phyloP scores from a whole-genome alignment of 2,329 filamentous ascomycete species.

The Leptographium procerum region DNA sequence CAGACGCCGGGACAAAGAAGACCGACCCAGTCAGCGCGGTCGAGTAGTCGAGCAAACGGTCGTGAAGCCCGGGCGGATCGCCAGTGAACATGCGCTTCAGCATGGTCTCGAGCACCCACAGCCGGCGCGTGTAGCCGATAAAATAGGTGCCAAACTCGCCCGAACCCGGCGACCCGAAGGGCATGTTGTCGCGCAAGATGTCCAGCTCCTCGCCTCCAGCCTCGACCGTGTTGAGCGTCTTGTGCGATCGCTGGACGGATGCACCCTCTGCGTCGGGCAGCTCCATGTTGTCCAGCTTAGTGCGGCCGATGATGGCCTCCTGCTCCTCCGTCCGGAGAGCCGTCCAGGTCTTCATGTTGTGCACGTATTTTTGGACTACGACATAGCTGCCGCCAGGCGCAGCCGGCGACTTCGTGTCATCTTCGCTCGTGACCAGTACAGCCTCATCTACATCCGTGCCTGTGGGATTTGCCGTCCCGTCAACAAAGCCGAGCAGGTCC shows the following conservation, averaged over 20 bases:
- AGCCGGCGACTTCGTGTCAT: slow-evolving; percentile 20
- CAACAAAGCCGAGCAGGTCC: slow-evolving; percentile 47
- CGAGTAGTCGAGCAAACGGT: slow-evolving; percentile 44
- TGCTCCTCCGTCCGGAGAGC: slow-evolving; percentile 36
- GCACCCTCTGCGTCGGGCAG: slow-evolving; percentile 30
- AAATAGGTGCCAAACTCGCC: slow-evolving; percentile 48
- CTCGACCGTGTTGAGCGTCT: slow-evolving; percentile 41
- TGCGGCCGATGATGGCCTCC: slow-evolving; percentile 44
- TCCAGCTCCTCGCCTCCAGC: slow-evolving; percentile 39
- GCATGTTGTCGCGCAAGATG: slow-evolving; percentile 50
- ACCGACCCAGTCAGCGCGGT: slow-evolving; percentile 37
- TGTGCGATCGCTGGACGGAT: slow-evolving; percentile 37
- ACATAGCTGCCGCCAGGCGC: slow-evolving; percentile 41
- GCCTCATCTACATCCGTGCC: slow-evolving; percentile 30
- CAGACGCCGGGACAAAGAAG: slow-evolving; percentile 40
- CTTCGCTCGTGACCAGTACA: slow-evolving; percentile 27
- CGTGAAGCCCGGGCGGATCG: slow-evolving; percentile 39
- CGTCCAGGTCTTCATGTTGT: slow-evolving; percentile 37
- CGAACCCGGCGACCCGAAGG: slow-evolving; percentile 40
- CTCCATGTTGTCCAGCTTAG: slow-evolving; percentile 46
- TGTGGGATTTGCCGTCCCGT: slow-evolving; percentile 47
- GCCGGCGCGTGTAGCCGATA: slow-evolving; percentile 38
- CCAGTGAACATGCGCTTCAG: slow-evolving; percentile 46
- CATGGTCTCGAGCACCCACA: slow-evolving; percentile 50
- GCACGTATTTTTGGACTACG: slow-evolving; percentile 48